phyloP scores from a whole-genome alignment of 208 protist species.

The Pavlovales sp. region DNA sequence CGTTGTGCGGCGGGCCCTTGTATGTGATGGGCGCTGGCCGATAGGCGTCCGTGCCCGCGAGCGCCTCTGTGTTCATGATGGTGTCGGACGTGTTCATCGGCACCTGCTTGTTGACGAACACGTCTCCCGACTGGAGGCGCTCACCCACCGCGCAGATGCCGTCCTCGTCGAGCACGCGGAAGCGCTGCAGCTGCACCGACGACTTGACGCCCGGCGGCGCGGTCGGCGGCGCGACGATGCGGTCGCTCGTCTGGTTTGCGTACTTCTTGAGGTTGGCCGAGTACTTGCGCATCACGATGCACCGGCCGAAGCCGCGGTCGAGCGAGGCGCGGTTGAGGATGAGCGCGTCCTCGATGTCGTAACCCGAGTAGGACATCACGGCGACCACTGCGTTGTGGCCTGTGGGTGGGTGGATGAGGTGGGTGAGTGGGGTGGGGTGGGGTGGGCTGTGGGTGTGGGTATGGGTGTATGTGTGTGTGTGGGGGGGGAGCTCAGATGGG shows the following conservation, averaged over 20 bases:
- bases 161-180: conserved; percentile 78
- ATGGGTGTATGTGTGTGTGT: too few relatives aligned
- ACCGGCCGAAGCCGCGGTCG: conserved; percentile 91
- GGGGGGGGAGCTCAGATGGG: too few relatives aligned
- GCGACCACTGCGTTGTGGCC: conserved; percentile 99
- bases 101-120: conserved; percentile 88
- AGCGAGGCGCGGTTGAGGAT: conserved; percentile 91
- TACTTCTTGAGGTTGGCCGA: conserved; percentile 57
- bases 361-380: conserved; percentile 99
- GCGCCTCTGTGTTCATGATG: conserved; percentile 42
- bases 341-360: conserved; percentile 99
- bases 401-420: too few relatives aligned
- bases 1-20: conserved; percentile 74
- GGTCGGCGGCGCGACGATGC: conserved; percentile 25
- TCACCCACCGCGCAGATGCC: conserved; percentile 82
- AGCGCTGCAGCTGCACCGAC: conserved; percentile 1
- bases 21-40: conserved; percentile 73
- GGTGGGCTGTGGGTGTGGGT: too few relatives aligned
- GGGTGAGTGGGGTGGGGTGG: too few relatives aligned
- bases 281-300: conserved; percentile 50
- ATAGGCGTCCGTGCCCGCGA: conserved; percentile 40
- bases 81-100: conserved; percentile 62
- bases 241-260: conserved; percentile 57
- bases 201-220: neutral
- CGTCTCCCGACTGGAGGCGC: conserved; percentile 75